Evolutionary conservation across 2,329 filamentous ascomycete genomes (phyloP).

Genomic region (Aspergillus clavatus): DNA sequence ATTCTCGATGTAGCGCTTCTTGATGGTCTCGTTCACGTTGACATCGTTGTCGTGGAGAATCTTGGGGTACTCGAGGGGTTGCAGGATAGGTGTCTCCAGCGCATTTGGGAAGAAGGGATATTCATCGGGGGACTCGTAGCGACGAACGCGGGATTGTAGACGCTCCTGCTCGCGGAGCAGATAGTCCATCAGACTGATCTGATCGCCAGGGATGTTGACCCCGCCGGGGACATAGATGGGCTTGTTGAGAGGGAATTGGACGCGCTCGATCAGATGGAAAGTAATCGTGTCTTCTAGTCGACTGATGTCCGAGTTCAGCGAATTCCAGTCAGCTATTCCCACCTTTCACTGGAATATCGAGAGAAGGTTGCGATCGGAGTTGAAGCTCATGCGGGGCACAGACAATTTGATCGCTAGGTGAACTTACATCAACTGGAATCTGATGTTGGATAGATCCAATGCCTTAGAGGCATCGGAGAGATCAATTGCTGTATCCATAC

Average conservation of each 20-base stretch:
- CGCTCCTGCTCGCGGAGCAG: slow-evolving; percentile 85
- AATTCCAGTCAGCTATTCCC: not conserved
- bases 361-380: not conserved
- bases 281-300: slow-evolving; percentile 97
- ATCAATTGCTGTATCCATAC: slow-evolving; percentile 88
- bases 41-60: slow-evolving; percentile 86
- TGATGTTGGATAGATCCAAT: slow-evolving; percentile 84
- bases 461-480: slow-evolving; percentile 79
- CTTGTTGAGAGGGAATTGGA: slow-evolving; percentile 91
- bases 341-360: not conserved
- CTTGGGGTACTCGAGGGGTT: slow-evolving; percentile 77
- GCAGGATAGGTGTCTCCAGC: slow-evolving; percentile 75
- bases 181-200: slow-evolving; percentile 88
- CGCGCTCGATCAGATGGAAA: slow-evolving; percentile 92
- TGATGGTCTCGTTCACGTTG: slow-evolving; percentile 84
- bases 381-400: slow-evolving; percentile 3
- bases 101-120: slow-evolving; percentile 91
- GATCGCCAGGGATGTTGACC: slow-evolving; percentile 67
- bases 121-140: slow-evolving; percentile 94
- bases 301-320: slow-evolving; percentile 44
- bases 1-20: slow-evolving; percentile 72
- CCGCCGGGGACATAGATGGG: slow-evolving; percentile 80
- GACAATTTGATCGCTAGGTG: no score
- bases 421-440: slow-evolving; percentile 83
- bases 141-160: slow-evolving; percentile 85